Base-by-base conservation (phyloP, 2,329 filamentous ascomycete species). In the Pezicula carpinea region DNA sequence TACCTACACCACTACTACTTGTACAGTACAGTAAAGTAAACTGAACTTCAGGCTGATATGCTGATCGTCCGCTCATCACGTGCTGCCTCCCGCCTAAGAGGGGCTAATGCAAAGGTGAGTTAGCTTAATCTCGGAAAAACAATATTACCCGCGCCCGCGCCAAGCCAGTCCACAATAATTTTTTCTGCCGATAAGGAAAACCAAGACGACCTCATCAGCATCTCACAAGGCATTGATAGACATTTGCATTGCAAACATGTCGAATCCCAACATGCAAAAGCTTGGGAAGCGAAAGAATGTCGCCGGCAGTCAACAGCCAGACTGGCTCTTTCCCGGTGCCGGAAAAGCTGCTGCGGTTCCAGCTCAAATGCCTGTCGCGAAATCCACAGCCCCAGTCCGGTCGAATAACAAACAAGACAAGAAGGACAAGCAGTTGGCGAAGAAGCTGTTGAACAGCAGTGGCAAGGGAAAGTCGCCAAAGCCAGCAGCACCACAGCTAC, bases 401-500 rank as follows among this genome's bases (percentile, higher is more conserved):
- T 46, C 53, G 14, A 57, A 56, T 15, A 55, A 50, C 35, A 59
- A 59, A 14, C 17, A 61, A 40, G 60, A 61, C 38, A 62, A 62
- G 42, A 43, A 60, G 39, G 46, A 48, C 13, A 39, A 38, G 21
- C 13, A 48, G 47, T 26, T 57, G 38, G 59, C 60, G 36, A 51
- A 57, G 39, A 55, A 59, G 41, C 56, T 61, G 21, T 53, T 63
- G 35, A 59, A 56, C 36, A 52, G 55, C n/a, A 51, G 52, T 33
- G 54, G 49, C 43, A 53, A 48, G 43, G 55, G 51, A 7, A 53
- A 54, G 29, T 49, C 58, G 33, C 29, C 55, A 8, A 59, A 59
- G 46, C 33, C 64, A 22, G 63, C 69, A 39, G 73, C 79, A 4
- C 66, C 75, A 22, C 75, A 85, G 64, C 70, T 90, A 31, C 70